Evolutionary conservation across 2,329 filamentous ascomycete genomes (phyloP).

Genomic region (Pyrenophora seminiperda): DNA sequence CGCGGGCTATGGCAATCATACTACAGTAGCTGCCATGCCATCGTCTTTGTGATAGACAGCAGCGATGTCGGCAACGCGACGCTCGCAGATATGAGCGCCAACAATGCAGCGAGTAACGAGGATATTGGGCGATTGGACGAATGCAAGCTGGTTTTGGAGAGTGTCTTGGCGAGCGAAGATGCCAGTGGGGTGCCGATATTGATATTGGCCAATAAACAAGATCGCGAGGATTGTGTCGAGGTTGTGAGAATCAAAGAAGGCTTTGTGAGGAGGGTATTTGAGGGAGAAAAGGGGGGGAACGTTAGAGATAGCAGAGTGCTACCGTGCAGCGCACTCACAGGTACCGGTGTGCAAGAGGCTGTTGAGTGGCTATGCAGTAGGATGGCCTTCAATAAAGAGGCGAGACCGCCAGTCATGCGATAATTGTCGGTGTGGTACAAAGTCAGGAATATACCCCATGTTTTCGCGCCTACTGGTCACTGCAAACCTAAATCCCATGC

Average conservation of each 20-base stretch:
- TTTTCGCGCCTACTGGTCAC: not conserved
- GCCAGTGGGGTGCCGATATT: slow-evolving; percentile 90
- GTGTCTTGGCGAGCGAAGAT: slow-evolving; percentile 84
- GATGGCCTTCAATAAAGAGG: slow-evolving; percentile 96
- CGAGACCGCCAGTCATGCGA: slow-evolving; percentile 88
- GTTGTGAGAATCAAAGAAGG: slow-evolving; percentile 98
- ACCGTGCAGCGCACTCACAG: slow-evolving; percentile 88
- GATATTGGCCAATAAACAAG: slow-evolving; percentile 96
- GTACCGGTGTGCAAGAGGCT: slow-evolving; percentile 82
- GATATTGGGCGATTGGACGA: slow-evolving; percentile 72
- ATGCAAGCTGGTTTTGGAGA: slow-evolving; percentile 86
- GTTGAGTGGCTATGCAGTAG: slow-evolving; percentile 95
- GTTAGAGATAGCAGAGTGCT: slow-evolving; percentile 90
- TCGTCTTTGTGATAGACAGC: slow-evolving; percentile 96
- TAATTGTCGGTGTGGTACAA: slow-evolving; percentile 46
- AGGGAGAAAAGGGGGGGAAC: slow-evolving; percentile 84
- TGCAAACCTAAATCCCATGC: no score
- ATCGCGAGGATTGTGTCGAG: slow-evolving; percentile 95
- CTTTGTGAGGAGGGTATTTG: slow-evolving; percentile 91
- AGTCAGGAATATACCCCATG: slow-evolving; percentile 10
- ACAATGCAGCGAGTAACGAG: slow-evolving; percentile 40
- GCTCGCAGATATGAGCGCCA: slow-evolving; percentile 57
- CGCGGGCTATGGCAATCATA: slow-evolving; percentile 95
- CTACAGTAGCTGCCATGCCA: slow-evolving; percentile 91
- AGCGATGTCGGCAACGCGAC: slow-evolving; percentile 88